Percentiles rank a stretch among this genome's conserved stretches.
Conservation (phyloP, 805 yeast genomes). For the Wickerhamomyces hampshirensis region DNA sequence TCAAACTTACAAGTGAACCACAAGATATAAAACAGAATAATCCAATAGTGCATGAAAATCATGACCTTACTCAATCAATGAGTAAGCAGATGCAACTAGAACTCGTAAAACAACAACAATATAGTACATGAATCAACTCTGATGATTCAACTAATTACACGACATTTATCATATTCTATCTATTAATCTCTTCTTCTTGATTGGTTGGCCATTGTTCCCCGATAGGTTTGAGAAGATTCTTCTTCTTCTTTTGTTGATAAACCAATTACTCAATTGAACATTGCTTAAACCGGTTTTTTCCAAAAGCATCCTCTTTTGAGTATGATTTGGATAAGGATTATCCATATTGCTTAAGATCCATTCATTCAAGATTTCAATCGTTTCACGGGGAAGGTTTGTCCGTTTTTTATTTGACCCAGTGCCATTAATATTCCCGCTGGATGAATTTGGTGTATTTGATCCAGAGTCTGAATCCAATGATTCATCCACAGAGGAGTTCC, state of each 20-base stretch:
- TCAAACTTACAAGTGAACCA: too few relatives aligned
- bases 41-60: too few relatives aligned
- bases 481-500: constrained; percentile 16
- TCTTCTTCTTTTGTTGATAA: constrained; percentile 80
- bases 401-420: constrained; percentile 35
- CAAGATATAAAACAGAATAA: too few relatives aligned
- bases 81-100: too few relatives aligned
- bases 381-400: constrained; percentile 74
- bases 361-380: constrained; percentile 62
- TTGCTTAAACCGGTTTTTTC: constrained; percentile 71
- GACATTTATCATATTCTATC: constrained; percentile 16
- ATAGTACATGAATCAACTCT: too few relatives aligned
- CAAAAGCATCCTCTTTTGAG: constrained; percentile 68
- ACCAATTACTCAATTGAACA: constrained; percentile 84
- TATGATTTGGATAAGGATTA: constrained; percentile 81
- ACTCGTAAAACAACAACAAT: too few relatives aligned
- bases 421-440: constrained; percentile 1
- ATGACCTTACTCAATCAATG: too few relatives aligned
- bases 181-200: constrained; percentile 27
- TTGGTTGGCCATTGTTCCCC: constrained; percentile 29
- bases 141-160: neutral
- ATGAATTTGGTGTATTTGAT: constrained; percentile 5
- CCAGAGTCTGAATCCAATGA: constrained; percentile 12
- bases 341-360: constrained; percentile 74
- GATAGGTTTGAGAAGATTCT: constrained; percentile 39